Percentiles rank a stretch among this genome's conserved stretches.
Evolutionary conservation across 2,329 filamentous ascomycete genomes (phyloP).

Genomic region (Fusarium globosum): DNA sequence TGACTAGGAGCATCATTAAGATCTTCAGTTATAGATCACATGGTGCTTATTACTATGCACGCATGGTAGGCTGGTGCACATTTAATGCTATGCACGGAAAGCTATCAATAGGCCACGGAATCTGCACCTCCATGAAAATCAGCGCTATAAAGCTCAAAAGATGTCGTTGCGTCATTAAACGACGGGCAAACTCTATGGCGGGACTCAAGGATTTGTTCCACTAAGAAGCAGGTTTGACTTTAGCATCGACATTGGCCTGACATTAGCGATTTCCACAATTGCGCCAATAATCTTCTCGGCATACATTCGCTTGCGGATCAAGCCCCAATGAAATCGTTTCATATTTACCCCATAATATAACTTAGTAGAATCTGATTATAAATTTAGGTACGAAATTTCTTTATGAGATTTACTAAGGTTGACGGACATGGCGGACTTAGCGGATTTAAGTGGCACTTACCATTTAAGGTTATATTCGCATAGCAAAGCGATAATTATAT

Average conservation of each 20-base stretch:
- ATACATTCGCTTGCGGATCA: fast-evolving
- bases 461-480: background rate
- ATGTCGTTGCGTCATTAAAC: no score
- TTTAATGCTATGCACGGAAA: no score
- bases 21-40: background rate
- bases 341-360: background rate
- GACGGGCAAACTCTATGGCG: no score
- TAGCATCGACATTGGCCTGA: no score
- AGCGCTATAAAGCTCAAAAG: background rate
- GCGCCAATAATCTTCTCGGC: background rate
- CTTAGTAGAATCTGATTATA: background rate
- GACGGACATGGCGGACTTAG: background rate
- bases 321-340: fast-evolving
- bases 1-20: fast-evolving
- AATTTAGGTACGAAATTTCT: fast-evolving
- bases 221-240: background rate
- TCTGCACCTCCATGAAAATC: background rate
- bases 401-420: fast-evolving
- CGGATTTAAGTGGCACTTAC: background rate
- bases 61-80: background rate
- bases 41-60: background rate
- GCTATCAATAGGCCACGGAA: background rate
- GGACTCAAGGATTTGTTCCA: background rate
- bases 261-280: no score
- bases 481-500: background rate